Conservation (phyloP, 2,329 filamentous ascomycete genomes). For the Simplicillium aogashimaense region DNA sequence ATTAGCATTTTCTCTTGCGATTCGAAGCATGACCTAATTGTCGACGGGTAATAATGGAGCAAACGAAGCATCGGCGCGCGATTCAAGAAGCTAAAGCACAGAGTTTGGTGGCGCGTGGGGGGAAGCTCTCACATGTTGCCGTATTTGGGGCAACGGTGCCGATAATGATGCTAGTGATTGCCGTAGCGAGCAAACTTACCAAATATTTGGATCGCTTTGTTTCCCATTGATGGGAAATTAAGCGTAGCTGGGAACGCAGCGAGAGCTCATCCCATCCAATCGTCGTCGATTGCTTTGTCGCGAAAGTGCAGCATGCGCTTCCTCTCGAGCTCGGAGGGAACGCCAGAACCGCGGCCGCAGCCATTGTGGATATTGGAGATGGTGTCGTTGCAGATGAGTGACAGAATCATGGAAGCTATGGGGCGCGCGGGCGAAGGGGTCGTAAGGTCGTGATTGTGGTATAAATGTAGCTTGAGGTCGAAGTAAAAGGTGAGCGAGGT, state of each 20-base stretch:
- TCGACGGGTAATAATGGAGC: too few species aligned
- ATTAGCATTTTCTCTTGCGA: too few species aligned
- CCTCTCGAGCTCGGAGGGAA: conserved; percentile 30
- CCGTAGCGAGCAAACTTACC: too few species aligned
- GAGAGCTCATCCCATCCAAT: conserved; percentile 25
- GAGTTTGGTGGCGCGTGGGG: not conserved
- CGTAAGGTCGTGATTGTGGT: not conserved
- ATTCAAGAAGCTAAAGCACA: too few species aligned
- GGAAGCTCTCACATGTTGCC: conserved; percentile 5
- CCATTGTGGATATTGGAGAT: conserved; percentile 43
- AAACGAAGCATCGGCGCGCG: too few species aligned
- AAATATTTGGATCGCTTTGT: too few species aligned
- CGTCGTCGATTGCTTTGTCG: conserved; percentile 22
- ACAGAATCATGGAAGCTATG: conserved; percentile 44
- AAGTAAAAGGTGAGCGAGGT: not conserved
- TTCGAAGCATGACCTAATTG: too few species aligned
- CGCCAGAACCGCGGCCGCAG: conserved; percentile 37
- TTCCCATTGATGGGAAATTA: conserved; percentile 30
- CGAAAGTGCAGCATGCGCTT: conserved; percentile 27
- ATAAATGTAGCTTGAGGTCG: not conserved
- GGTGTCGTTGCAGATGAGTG: conserved; percentile 27
- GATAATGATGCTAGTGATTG: too few species aligned
- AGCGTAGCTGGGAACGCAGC: conserved; percentile 22
- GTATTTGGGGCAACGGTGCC: too few species aligned
- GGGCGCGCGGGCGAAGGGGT: conserved; percentile 6